Percentiles rank a stretch among this genome's conserved stretches.
Conservation (phyloP, 768 basidiomycete genomes). For the Trametes cubensis region DNA sequence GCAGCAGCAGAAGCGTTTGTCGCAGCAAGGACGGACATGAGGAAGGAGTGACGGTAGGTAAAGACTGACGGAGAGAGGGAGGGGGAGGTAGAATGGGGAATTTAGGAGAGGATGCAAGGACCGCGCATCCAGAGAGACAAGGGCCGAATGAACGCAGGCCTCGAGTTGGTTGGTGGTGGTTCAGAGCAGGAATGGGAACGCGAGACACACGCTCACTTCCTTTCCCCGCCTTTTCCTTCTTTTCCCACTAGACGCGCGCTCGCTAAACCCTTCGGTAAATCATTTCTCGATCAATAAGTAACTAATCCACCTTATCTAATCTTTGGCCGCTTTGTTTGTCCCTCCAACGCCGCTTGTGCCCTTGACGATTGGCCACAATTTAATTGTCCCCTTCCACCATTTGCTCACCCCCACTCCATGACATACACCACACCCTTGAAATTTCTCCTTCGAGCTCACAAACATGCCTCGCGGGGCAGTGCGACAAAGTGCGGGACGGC, state of each 20-base stretch:
- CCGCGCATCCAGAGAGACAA: constrained; percentile 9
- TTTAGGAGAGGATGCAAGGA: constrained; percentile 3
- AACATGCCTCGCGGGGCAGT: neutral
- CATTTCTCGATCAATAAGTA: too few relatives aligned
- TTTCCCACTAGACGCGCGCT: neutral
- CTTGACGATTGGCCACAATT: too few relatives aligned
- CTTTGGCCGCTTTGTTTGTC: too few relatives aligned
- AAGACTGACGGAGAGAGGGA: constrained; percentile 5
- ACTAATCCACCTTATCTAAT: too few relatives aligned
- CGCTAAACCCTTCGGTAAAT: too few relatives aligned
- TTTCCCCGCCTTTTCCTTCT: neutral
- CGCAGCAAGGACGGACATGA: constrained; percentile 22
- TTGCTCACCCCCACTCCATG: too few relatives aligned
- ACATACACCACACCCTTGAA: too few relatives aligned
- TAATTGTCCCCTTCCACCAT: too few relatives aligned
- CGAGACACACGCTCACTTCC: constrained; percentile 2
- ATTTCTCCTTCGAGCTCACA: too few relatives aligned
- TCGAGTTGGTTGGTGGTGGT: constrained; percentile 12
- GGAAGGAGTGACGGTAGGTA: constrained; percentile 5
- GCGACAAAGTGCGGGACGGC: too few relatives aligned
- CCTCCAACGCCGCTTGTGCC: too few relatives aligned
- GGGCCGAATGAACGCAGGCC: neutral
- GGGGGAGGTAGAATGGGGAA: neutral
- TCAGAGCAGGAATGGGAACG: constrained; percentile 1
- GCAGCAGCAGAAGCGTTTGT: constrained; percentile 10